phyloP scores from a whole-genome alignment of 768 basidiomycete species.

The Leucocoprinus birnbaumii region DNA sequence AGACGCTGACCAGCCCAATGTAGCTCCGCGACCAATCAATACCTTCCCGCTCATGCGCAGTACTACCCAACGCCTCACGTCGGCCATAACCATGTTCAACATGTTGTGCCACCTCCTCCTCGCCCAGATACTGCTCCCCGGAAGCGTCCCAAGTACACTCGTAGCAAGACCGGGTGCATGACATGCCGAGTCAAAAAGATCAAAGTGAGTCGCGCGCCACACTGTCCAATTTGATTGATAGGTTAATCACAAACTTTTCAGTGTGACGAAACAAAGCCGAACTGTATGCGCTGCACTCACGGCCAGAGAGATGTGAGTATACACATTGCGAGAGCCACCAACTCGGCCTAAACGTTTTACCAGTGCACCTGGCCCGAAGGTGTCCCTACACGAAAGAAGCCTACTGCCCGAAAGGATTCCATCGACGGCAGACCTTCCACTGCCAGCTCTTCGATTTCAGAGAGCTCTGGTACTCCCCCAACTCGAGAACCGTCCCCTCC shows the following conservation, averaged over 20 bases:
- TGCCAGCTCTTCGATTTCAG: constrained; percentile 72
- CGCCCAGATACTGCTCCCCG: constrained; percentile 52
- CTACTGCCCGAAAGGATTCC: constrained; percentile 52
- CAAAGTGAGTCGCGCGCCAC: constrained; percentile 53
- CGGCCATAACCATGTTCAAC: constrained; percentile 32
- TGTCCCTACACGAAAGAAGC: constrained; percentile 69
- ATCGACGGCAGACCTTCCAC: constrained; percentile 68
- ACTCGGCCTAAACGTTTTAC: constrained; percentile 12
- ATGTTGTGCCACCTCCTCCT: constrained; percentile 36
- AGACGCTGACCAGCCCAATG: constrained; percentile 19
- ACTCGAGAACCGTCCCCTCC: constrained; percentile 67
- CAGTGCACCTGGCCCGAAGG: constrained; percentile 87
- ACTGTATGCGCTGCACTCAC: constrained; percentile 83
- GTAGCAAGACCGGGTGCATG: constrained; percentile 92
- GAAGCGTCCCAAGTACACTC: constrained; percentile 89
- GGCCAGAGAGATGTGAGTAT: constrained; percentile 79
- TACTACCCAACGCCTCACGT: constrained; percentile 37
- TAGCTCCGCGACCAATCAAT: constrained; percentile 37
- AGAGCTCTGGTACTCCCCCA: constrained; percentile 63
- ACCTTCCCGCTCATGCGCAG: constrained; percentile 35
- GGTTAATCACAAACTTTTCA: constrained; percentile 22
- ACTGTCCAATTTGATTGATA: constrained; percentile 1
- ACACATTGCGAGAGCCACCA: constrained; percentile 1
- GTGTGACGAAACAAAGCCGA: constrained; percentile 92
- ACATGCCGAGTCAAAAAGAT: constrained; percentile 95